Percentiles rank a stretch among this genome's conserved stretches.
phyloP scores from a whole-genome alignment of 2,329 filamentous ascomycete species.

The Hymenoscyphus infarciens region DNA sequence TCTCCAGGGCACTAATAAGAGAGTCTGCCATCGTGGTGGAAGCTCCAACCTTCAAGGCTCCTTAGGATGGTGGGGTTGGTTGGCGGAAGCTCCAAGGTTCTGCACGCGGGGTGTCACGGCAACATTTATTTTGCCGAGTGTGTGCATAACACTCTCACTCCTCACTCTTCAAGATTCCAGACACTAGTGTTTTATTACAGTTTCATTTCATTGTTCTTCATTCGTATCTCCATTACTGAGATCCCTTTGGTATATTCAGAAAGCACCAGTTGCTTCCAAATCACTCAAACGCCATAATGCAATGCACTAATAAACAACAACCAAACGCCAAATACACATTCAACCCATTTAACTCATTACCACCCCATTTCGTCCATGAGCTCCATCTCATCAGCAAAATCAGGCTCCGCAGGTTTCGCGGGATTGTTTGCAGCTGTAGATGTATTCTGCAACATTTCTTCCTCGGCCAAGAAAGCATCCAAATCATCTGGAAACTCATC shows the following conservation, averaged over 20 bases:
- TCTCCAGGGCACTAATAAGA: constrained; percentile 48
- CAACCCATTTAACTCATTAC: background rate
- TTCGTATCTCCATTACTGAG: background rate
- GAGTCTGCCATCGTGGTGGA: constrained; percentile 28
- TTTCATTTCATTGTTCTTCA: background rate
- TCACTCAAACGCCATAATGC: background rate
- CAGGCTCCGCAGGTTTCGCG: constrained; percentile 31
- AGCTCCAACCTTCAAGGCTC: constrained; percentile 7
- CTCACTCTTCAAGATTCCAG: background rate
- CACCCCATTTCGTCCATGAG: constrained; percentile 1
- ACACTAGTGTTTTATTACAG: background rate
- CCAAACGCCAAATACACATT: background rate
- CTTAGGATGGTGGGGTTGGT: background rate
- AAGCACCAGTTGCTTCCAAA: background rate
- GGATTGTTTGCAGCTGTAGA: constrained; percentile 21
- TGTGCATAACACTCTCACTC: background rate
- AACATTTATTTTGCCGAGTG: constrained; percentile 7
- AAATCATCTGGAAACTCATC: constrained; percentile 40
- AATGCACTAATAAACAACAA: background rate
- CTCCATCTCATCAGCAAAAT: constrained; percentile 48
- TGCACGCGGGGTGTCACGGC: background rate
- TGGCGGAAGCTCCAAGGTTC: background rate
- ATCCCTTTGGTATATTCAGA: background rate
- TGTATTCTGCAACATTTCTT: constrained; percentile 28
- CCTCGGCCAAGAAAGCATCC: constrained; percentile 27